Base-by-base conservation (phyloP, 228 moss, liverwort and hornwort species). In the Sphagnum magellanicum region DNA sequence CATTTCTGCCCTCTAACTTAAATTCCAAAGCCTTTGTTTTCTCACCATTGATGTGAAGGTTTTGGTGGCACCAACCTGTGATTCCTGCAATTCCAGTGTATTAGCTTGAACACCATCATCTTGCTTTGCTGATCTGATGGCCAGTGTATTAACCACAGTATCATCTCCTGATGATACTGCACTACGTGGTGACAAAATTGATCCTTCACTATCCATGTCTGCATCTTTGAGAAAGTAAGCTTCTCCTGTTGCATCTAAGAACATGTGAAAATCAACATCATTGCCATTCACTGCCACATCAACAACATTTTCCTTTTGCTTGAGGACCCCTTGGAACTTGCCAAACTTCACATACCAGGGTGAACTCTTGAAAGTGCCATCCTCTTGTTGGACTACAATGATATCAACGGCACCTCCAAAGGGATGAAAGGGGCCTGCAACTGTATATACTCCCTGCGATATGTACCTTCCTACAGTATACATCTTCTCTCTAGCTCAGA, bases 281-380 rank as follows among this genome's bases (percentile, higher is more conserved):
- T 84, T 86, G 72, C 89, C 93, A 81, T 98, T 94, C 81, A 98
- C 79, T 71, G 90, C 89, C 70, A 98, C 89, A 80, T 85, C 75
- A 71, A 98, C 98, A 68, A 86, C 84, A 75, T 94, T 94, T 74
- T 98, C 90, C 64, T 83, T 86, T 62, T 91, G 87, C 84, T 93
- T 98, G 64, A 98, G 83, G 46, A 98, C 89, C 12, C 98, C 98
- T 71, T 98, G 98, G 48, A 98, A 98, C 83, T 98, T 98, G 52
- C 98, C 98, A 47, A 98, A 98, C 85, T 94, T 92, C 71, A 98
- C 94, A 80, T 98, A 94, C 98, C 98, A 98, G 4, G 98, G 98
- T 6, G 98, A 92, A 84, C 86, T 98, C 71, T 94, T 98, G 67
- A 83, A 98, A n/a, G 94, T 86, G 53, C 94, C 98, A 90, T 98